Percentiles rank a stretch among this genome's conserved stretches.
Conservation (phyloP, 139 green algal species). For the Volvox africanus region DNA sequence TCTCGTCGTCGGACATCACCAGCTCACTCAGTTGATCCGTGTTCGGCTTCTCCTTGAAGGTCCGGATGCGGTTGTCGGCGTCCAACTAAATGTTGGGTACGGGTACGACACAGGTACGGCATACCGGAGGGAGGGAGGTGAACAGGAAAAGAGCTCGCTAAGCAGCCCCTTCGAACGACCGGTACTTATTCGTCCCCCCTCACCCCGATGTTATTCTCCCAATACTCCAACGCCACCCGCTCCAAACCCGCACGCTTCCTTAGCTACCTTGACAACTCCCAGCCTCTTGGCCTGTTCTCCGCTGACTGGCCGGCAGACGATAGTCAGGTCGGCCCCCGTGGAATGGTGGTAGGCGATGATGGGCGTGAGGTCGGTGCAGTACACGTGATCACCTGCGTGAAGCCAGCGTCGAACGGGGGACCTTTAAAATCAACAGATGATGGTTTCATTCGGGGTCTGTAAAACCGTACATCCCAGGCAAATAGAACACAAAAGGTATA, state of each 20-base stretch:
- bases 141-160: no score
- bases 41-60: conserved; percentile 41
- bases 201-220: no score
- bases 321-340: conserved; percentile 54
- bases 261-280: conserved; percentile 54
- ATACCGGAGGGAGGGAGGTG: no score
- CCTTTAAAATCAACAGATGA: no score
- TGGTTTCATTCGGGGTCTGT: no score
- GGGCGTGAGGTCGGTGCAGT: conserved; percentile 54
- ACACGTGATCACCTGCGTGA: conserved; percentile 59
- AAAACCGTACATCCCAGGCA: no score
- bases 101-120: not conserved
- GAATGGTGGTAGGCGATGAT: conserved; percentile 53
- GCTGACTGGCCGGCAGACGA: conserved; percentile 54
- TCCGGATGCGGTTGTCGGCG: not conserved
- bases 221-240: no score
- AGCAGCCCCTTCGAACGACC: no score
- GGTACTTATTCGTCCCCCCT: no score
- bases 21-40: not conserved
- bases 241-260: no score
- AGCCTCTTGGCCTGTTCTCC: conserved; percentile 30
- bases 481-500: no score
- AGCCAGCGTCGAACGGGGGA: no score
- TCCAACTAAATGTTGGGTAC: conserved; percentile 27
- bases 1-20: conserved; percentile 28